Base-by-base conservation (phyloP, 768 basidiomycete species). In the Mycena leptocephala region DNA sequence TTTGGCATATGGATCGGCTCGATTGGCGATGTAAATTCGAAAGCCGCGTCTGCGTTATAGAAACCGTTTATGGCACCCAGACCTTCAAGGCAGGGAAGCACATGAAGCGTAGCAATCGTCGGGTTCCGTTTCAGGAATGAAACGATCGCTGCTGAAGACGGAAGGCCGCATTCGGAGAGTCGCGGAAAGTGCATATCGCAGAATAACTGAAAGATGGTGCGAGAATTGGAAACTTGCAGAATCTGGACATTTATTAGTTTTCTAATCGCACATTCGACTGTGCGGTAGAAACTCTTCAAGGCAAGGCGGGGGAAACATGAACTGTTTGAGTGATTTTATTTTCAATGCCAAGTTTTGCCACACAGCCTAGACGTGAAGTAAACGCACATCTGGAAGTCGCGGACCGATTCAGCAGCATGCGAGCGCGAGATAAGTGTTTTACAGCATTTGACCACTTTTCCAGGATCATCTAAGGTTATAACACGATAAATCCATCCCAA, bases 1-100 rank as follows among this genome's bases (percentile, higher is more conserved):
- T 68, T 59, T 13, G 74, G 74, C 67, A 75, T 32, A 1, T 28
- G 35, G 51, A 74, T 61, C 5, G 67, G 48, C 48, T 37, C 39
- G 14, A 63, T 30, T 8, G 26, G 61, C 1, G 59, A 28, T 16
- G 46, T 28, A 20, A 59, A n/a, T 16, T 30, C 48, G 9, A 68
- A 61, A n/a, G 26, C 37, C 10, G 14, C 53, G 24, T 65, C 55
- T 5, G 14, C 26, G 37, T 28, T 20, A 41, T 11, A 35, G 22
- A 37, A 18, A 30, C 30, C 55, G 30, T 56, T 30, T 18, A 32
- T 32, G 16, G 20, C 28, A 10, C 55, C 18, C 55, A 56, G 10
- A 14, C 55, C 64, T 51, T 48, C 65, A 18, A 20, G 11, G 13
- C 61, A 26, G 8, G 67, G 59, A 26, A 73, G 13, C 1, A 73